phyloP scores from a whole-genome alignment of 1,139 yeast genomes.

The Nakaseomyces bracarensis region DNA sequence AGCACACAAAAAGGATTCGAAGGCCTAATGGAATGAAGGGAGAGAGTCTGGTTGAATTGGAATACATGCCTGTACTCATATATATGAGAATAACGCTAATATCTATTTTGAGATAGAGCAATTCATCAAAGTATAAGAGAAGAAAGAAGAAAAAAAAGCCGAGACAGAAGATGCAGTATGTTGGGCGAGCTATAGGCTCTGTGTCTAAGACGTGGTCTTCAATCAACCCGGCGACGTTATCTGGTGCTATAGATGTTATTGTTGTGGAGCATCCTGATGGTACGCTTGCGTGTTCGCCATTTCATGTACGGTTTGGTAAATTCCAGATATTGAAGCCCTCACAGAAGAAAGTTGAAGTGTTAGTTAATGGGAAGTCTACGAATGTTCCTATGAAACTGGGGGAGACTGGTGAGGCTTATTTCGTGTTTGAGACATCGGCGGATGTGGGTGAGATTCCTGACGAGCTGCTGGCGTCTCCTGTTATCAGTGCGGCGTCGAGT shows the following conservation, averaged over 20 bases:
- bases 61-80: too few species aligned
- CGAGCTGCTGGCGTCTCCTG: slow-evolving; percentile 85
- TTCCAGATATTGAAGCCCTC: slow-evolving; percentile 91
- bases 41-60: too few species aligned
- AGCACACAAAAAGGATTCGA: too few species aligned
- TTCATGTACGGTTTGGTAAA: slow-evolving; percentile 93
- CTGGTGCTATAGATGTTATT: slow-evolving; percentile 95
- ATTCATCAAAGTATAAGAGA: too few species aligned
- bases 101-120: too few species aligned
- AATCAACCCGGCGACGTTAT: slow-evolving; percentile 87
- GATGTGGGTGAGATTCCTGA: slow-evolving; percentile 54
- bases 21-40: too few species aligned
- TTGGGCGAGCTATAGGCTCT: slow-evolving; percentile 88
- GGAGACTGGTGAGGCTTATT: slow-evolving; percentile 97
- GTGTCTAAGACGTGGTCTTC: slow-evolving; percentile 97
- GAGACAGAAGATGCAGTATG: slow-evolving; percentile 69
- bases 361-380: slow-evolving; percentile 73
- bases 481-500: slow-evolving; percentile 69
- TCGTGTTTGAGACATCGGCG: slow-evolving; percentile 79
- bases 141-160: neutral
- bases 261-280: slow-evolving; percentile 90
- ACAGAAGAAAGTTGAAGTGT: slow-evolving; percentile 84
- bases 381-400: slow-evolving; percentile 93
- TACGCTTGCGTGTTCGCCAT: slow-evolving; percentile 84
- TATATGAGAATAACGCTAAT: too few species aligned